A percentile compares a stretch with the other conserved stretches of the same genome.
These are phyloP conservation scores for Polyporus tsugae DNA, from an alignment of 1,284 basidiomycete species.

Conservation along the genomic window DNA sequence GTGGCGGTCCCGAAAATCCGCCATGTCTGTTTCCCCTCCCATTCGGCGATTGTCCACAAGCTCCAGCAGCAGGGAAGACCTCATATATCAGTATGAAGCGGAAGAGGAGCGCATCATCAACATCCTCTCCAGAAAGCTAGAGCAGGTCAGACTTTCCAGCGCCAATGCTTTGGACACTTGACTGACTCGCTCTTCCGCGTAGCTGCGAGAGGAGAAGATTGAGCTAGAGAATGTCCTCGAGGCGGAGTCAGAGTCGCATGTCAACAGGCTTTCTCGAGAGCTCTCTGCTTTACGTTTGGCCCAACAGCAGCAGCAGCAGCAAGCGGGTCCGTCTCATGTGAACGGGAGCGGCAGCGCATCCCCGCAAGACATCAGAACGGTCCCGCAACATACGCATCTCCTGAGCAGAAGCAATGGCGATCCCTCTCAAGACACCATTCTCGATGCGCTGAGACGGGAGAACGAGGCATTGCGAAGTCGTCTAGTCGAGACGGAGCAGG, in stretches of 20 bases:
- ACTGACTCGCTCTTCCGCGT: slow-evolving; percentile 4
- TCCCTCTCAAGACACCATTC: slow-evolving; percentile 66
- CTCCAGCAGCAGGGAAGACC: slow-evolving; percentile 66
- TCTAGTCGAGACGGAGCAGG: slow-evolving; percentile 75
- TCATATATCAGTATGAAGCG: slow-evolving; percentile 87
- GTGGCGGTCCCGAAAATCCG: slow-evolving; percentile 13
- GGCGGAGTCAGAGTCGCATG: slow-evolving; percentile 81
- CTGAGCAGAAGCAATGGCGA: slow-evolving; percentile 47
- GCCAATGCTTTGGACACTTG: not conserved
- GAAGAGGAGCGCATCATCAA: slow-evolving; percentile 89
- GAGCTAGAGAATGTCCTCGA: slow-evolving; percentile 82
- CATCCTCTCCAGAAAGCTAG: slow-evolving; percentile 77
- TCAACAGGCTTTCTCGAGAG: slow-evolving; percentile 76
- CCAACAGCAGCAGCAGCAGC: slow-evolving; percentile 45
- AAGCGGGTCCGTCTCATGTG: slow-evolving; percentile 32
- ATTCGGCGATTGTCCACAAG: slow-evolving; percentile 61
- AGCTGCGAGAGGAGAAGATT: slow-evolving; percentile 85
- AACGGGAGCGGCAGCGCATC: slow-evolving; percentile 46
- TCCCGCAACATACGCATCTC: slow-evolving; percentile 33
- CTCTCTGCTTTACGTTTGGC: slow-evolving; percentile 68
- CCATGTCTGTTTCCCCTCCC: slow-evolving; percentile 71
- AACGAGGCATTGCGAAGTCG: slow-evolving; percentile 74
- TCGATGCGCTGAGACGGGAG: slow-evolving; percentile 78
- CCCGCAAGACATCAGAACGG: slow-evolving; percentile 37
- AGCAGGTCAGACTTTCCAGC: slow-evolving; percentile 61